Evolutionary conservation across 164 flowering plant genomes (phyloP), one percentile per base, ranked within the genome.

Genomic region (Vitis rotundifolia): DNA sequence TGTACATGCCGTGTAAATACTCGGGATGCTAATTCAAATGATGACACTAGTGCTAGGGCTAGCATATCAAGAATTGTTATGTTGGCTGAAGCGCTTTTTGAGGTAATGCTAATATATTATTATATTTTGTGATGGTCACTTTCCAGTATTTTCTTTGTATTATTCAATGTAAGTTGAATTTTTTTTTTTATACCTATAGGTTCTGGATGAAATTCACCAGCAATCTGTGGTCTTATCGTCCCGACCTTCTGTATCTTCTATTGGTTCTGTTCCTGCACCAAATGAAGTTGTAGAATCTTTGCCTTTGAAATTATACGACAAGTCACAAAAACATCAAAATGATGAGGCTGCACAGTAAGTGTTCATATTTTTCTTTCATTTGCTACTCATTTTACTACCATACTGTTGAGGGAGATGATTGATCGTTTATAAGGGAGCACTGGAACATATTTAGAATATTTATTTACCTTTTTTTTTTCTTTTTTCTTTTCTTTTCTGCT

Each of bases 141-240:
- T 53, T 68, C 47, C 28, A 51, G n/a, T 11, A 58, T 48, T 58
- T 61, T 16, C 3, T 59, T 68, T 37, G 26, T 50, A 37, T 22
- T 13, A 26, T 28, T 70, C 55, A 47, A 28, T 77, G 44, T 64
- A 63, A 53, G 64, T 76, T 78, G 68, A 81, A 77, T 56, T 61
- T 63, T 31, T 70, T 13, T 49, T 49, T n/a, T 19, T 79, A 47
- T 78, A 59, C 68, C 74, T 74, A 76, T 78, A 94, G 98, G 98
- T 94, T 85, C 85, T 94, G 81, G 98, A 94, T 89, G 98, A 94
- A 88, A 94, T 94, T 85, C 98, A 94, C 86, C 98, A 94, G 93
- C 98, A 94, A 82, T 92, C 98, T 69, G 97, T 90, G 59, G 91
- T 87, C 58, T 85, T 90, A 72, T 91, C 94, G 14, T 85, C 98